phyloP scores from a whole-genome alignment of 2,329 filamentous ascomycete species.

The Colletotrichum shisoi region DNA sequence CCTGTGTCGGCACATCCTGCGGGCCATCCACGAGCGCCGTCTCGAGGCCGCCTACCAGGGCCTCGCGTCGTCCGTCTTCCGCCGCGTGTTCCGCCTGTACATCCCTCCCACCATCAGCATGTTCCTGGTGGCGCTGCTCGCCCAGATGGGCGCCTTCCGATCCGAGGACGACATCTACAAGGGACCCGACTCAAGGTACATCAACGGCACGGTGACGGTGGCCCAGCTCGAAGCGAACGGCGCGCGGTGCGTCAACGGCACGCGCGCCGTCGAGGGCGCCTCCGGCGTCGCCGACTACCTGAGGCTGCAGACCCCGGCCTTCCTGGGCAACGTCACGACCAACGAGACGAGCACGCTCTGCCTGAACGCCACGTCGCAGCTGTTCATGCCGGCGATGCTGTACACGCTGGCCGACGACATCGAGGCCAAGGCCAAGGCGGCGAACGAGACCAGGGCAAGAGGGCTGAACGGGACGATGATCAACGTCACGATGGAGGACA shows the following conservation, averaged over 20 bases:
- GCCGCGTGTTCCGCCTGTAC: constrained; percentile 52
- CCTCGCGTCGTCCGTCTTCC: constrained; percentile 50
- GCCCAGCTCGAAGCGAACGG: constrained; percentile 40
- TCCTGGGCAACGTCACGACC: constrained; percentile 46
- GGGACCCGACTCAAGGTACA: constrained; percentile 51
- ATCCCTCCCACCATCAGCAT: constrained; percentile 53
- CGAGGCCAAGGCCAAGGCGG: constrained; percentile 34
- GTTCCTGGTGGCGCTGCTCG: constrained; percentile 51
- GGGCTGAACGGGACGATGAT: constrained; percentile 15
- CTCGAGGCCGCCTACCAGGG: constrained; percentile 49
- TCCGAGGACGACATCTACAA: constrained; percentile 49
- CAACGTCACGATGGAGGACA: background rate
- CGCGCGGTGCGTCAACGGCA: constrained; percentile 44
- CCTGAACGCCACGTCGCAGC: constrained; percentile 46
- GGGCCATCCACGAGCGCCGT: constrained; percentile 50
- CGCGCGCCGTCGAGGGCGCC: constrained; percentile 43
- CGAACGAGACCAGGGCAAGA: background rate
- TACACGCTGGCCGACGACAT: constrained; percentile 43
- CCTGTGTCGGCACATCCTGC: constrained; percentile 50
- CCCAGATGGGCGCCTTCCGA: constrained; percentile 50
- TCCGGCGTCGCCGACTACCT: constrained; percentile 45
- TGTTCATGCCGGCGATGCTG: constrained; percentile 45
- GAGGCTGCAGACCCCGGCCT: constrained; percentile 43
- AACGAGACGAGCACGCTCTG: constrained; percentile 47
- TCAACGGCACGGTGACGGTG: constrained; percentile 50